A percentile compares a stretch with the other conserved stretches of the same genome.
phyloP scores from a whole-genome alignment of 306 rosid species.

The Citrullus mucosospermus region DNA sequence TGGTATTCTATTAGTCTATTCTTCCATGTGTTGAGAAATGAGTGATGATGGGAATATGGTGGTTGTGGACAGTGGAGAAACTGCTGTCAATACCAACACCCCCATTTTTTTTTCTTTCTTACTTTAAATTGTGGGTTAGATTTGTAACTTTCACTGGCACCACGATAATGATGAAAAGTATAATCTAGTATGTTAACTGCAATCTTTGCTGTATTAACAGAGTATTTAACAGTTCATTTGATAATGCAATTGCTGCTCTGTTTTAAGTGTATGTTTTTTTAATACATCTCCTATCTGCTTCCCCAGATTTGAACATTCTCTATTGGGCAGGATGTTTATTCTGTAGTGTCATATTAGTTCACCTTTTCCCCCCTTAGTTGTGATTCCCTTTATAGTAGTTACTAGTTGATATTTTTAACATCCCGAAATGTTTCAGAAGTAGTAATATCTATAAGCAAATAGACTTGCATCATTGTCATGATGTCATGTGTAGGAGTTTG shows the following conservation, averaged over 20 bases:
- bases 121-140: background rate
- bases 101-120: background rate
- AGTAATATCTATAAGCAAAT: background rate
- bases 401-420: background rate
- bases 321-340: background rate
- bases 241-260: background rate
- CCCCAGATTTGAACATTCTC: background rate
- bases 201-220: background rate
- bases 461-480: background rate
- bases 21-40: conserved; percentile 3
- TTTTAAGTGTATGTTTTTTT: background rate
- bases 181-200: conserved; percentile 3
- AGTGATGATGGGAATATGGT: conserved; percentile 1
- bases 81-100: background rate
- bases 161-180: background rate
- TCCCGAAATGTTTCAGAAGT: background rate
- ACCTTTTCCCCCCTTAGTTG: no score
- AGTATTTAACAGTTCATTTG: background rate
- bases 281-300: background rate
- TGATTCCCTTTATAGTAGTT: no score
- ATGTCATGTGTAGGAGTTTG: background rate
- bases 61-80: background rate
- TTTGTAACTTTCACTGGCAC: background rate
- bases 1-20: conserved; percentile 1
- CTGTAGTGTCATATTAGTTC: background rate